Percentiles rank a stretch among this genome's conserved stretches.
Evolutionary conservation across 352 stramenopile species (phyloP).

Genomic region (Phytophthora ramorum): DNA sequence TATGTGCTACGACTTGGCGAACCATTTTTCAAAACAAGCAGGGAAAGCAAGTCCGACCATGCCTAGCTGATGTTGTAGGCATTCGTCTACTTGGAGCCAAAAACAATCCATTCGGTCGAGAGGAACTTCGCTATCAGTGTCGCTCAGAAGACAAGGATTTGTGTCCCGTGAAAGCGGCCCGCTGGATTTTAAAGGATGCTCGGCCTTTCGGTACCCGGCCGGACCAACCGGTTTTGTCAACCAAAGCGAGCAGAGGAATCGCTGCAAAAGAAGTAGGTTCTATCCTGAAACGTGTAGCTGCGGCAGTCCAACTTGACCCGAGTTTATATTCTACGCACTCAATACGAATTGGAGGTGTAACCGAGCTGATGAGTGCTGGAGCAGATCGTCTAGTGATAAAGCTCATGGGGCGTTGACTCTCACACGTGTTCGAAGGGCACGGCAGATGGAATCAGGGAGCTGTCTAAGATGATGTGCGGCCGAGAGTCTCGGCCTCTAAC

Average conservation of each 20-base stretch:
- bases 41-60: neutral
- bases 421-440: constrained; percentile 7
- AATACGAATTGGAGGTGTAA: constrained; percentile 5
- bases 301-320: neutral
- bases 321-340: constrained; percentile 7
- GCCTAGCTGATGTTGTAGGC: neutral
- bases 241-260: neutral
- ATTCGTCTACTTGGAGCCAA: constrained; percentile 2
- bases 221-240: neutral
- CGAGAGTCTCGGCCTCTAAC: no score
- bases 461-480: neutral
- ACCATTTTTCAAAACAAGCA: neutral
- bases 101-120: constrained; percentile 10
- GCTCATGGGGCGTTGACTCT: constrained; percentile 9
- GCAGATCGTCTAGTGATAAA: constrained; percentile 7
- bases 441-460: no score
- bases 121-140: neutral
- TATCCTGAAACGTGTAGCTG: neutral
- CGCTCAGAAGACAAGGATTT: neutral
- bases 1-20: neutral
- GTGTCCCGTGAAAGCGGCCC: neutral
- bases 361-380: constrained; percentile 6
- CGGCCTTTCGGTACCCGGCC: neutral
- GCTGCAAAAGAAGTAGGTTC: neutral
- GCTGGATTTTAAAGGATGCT: neutral